A percentile compares a stretch with the other conserved stretches of the same genome.
Evolutionary conservation across 176 grass and related monocot species (phyloP).

Genomic region (Hordeum marinum): DNA sequence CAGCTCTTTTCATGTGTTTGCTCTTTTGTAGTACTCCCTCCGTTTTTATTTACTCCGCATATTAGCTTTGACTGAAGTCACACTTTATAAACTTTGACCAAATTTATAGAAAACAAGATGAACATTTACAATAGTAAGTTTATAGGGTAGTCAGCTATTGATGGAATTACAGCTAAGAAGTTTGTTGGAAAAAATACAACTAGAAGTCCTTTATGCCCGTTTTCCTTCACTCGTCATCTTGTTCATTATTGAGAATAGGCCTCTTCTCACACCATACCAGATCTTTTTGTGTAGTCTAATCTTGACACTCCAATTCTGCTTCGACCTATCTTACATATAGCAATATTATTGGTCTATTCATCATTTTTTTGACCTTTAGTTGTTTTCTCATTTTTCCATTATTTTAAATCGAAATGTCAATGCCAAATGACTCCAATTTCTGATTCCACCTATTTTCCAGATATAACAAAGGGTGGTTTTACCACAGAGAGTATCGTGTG

Average conservation of each 20-base stretch:
- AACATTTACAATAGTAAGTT: no score
- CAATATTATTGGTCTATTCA: background rate
- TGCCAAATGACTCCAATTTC: background rate
- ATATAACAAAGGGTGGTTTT: slow-evolving; percentile 84
- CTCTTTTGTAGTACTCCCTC: background rate
- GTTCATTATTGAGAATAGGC: background rate
- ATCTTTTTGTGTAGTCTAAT: background rate
- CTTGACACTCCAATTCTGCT: background rate
- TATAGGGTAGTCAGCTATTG: no score
- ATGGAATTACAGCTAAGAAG: background rate
- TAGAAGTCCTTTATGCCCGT: background rate
- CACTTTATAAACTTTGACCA: no score
- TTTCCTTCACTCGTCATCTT: background rate
- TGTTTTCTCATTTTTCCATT: background rate
- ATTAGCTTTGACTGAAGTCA: no score
- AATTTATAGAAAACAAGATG: no score
- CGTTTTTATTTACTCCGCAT: no score
- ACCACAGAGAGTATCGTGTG: slow-evolving; percentile 69
- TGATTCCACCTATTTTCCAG: slow-evolving; percentile 33
- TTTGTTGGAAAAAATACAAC: background rate
- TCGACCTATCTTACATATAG: background rate
- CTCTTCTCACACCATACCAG: background rate
- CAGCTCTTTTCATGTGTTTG: background rate
- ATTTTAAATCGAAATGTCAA: background rate
- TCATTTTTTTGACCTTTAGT: background rate